Conservation (phyloP, 768 basidiomycete genomes). For the Xerocomellus dryophilus region DNA sequence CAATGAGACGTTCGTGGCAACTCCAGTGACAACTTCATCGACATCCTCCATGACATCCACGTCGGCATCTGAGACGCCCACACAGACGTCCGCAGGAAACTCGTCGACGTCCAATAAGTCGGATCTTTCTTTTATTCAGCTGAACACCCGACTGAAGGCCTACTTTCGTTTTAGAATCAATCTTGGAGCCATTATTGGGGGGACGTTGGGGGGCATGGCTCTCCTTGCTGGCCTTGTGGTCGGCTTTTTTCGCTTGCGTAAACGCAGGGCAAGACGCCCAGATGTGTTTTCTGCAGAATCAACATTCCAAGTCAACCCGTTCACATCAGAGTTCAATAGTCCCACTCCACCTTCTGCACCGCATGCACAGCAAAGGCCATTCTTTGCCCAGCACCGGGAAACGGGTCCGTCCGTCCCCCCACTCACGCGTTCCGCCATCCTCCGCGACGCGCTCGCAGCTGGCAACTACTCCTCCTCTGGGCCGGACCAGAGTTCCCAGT, state of each 20-base stretch:
- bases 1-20: conserved; percentile 21
- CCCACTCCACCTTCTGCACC: neutral
- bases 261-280: neutral
- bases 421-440: conserved; percentile 10
- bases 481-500: neutral
- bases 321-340: neutral
- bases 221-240: neutral
- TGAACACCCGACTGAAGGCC: conserved; percentile 1
- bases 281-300: neutral
- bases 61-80: neutral
- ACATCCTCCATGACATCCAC: neutral
- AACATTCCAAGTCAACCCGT: conserved; percentile 1
- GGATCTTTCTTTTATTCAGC: neutral
- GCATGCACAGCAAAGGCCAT: neutral
- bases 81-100: neutral
- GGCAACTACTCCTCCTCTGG: neutral
- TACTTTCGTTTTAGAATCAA: conserved; percentile 6
- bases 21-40: conserved; percentile 1
- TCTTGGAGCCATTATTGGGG: conserved; percentile 15
- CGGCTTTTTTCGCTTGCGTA: conserved; percentile 8
- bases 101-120: conserved; percentile 4
- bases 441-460: conserved; percentile 8
- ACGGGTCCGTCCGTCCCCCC: neutral
- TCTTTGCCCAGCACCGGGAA: neutral
- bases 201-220: conserved; percentile 11